Percentiles rank a stretch among this genome's conserved stretches.
These are phyloP conservation scores for Megacollybia marginata DNA, from an alignment of 768 basidiomycete species.

Conservation along the genomic window DNA sequence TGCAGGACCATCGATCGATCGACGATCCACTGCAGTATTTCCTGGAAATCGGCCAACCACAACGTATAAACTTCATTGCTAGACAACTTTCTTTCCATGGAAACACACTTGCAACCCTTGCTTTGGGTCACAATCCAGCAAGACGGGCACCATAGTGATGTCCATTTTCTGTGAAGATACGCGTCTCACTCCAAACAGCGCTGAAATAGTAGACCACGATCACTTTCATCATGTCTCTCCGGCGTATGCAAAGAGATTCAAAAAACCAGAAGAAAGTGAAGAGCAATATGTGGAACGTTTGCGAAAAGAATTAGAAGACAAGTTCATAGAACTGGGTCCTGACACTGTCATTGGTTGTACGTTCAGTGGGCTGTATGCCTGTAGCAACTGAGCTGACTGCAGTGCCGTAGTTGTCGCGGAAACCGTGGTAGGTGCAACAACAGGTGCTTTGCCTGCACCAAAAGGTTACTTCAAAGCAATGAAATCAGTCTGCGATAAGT, in stretches of 20 bases:
- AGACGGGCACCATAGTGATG: conserved; percentile 56
- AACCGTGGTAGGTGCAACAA: conserved; percentile 83
- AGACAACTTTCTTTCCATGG: conserved; percentile 80
- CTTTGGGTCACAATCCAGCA: conserved; percentile 57
- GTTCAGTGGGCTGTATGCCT: conserved; percentile 15
- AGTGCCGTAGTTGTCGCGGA: conserved; percentile 60
- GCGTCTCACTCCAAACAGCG: conserved; percentile 8
- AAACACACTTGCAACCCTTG: conserved; percentile 64
- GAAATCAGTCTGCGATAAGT: conserved; percentile 76
- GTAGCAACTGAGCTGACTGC: background rate
- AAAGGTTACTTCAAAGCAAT: conserved; percentile 83
- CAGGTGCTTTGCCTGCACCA: conserved; percentile 68
- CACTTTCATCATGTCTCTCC: conserved; percentile 85
- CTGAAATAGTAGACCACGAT: conserved; percentile 50
- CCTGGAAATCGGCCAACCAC: conserved; percentile 57
- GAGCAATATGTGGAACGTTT: conserved; percentile 76
- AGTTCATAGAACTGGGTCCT: conserved; percentile 76
- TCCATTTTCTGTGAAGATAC: no score
- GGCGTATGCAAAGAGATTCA: conserved; percentile 79
- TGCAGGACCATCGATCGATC: conserved; percentile 1
- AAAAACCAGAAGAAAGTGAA: conserved; percentile 60
- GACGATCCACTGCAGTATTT: conserved; percentile 43
- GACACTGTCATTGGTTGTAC: conserved; percentile 77
- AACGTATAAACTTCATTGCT: conserved; percentile 74
- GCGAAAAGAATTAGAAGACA: conserved; percentile 75